Base-by-base conservation (phyloP, 179 eudicot species). In the Silene coronaria region DNA sequence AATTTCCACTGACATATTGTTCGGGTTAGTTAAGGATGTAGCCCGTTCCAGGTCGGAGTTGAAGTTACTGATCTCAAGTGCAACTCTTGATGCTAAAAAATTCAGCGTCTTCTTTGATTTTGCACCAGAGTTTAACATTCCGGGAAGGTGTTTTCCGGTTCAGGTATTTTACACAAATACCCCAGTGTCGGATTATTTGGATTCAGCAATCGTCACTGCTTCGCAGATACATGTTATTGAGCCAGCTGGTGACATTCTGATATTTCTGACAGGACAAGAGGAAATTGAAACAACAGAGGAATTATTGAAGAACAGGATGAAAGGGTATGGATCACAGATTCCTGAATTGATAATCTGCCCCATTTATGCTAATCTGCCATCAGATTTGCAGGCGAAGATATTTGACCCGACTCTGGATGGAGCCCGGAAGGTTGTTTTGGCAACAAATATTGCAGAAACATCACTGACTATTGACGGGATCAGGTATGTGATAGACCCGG, bases 361-460 rank as follows among this genome's bases (percentile, higher is more conserved):
- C 2, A 88, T 92, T 22, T 91, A 91, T 77, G 94, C 91, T 51
- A 91, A 92, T 68, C 84, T 92, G 26, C 92, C 97, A 1, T 88
- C 91, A 11, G 93, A 92, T 76, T 67, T 87, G 71, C 97, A 90
- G 66, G 87, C 92, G 0, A 91, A 92, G 77, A 86, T 91, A 74
- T 92, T 92, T 77, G 94, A 92, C 75, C 88, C 92, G 23, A 87
- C 96, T 62, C 96, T 92, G 9, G 88, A 89, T 82, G 92, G 94
- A 58, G 89, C 94, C 11, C 94, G 94, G 19, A 92, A 92, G 73
- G 94, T 91, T 67, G 94, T 92, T 22, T 80, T 92, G 42, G 94
- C 97, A 11, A 92, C 96, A 69, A 92, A 92, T 86, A 91, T 92
- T 51, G 97, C 96, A 17, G 96, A 92, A 79, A 92, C 96, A 5